Base-by-base conservation (phyloP, 176 grass and related monocot genomes). In the Eleusine coracana region DNA sequence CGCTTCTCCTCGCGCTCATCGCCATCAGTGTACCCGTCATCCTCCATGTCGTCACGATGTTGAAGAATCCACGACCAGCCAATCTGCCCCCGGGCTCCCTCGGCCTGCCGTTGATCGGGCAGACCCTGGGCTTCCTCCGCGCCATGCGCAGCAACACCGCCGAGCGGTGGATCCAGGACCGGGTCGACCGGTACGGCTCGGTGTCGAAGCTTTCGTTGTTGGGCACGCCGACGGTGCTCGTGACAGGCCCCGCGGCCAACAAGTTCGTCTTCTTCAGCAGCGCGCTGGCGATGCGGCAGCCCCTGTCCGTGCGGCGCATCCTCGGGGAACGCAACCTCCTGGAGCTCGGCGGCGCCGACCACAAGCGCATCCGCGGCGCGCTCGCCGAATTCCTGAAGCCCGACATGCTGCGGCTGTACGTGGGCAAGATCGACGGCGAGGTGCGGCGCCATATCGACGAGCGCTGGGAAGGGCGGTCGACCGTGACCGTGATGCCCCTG, bases 171-270 rank as follows among this genome's bases (percentile, higher is more conserved):
- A 25, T 92, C 4, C 52, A 36, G 10, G 49, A 34, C 28, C 28
- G 73, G 8, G 68, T 82, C 41, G 29, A 45, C 36, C 76, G 71
- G 78, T 85, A 93, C 45, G 91, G 91, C 8, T 62, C 85, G 5
- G 88, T 93, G n/a, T 93, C 77, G 4, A 93, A 93, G 85, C 84
- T 93, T 20, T 93, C 87, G 7, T 82, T 93, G 36, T 93, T 93
- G 49, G 81, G 81, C 67, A n/a, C 27, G 29, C 84, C 77, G 54
- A 82, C 77, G 13, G 78, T 93, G 64, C 77, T 87, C 40, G 16
- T 90, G 4, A 59, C 77, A 1, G 84, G 87, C 0, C 71, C 80
- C 0, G 87, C 71, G 10, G 91, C 76, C 5, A 84, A 92, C 84
- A 77, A 74, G 87, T 82, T 92, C 81, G n/a, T n/a, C n/a, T n/a